These are phyloP conservation scores for Fusarium liriodendri DNA, from an alignment of 2,329 filamentous ascomycete genomes.

Conservation along the genomic window DNA sequence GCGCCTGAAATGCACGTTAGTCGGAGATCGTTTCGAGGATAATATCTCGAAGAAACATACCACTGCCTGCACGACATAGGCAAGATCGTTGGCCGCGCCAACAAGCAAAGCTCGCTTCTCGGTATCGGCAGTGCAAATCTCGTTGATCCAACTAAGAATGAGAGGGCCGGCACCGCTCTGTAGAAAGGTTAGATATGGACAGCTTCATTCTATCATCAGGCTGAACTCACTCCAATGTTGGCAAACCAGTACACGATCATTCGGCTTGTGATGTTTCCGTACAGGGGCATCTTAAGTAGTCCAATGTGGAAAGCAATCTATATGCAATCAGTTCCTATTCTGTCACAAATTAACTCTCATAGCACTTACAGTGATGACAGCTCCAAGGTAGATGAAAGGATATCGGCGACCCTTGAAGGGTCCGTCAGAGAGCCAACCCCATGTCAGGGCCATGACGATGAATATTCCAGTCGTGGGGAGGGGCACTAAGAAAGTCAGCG, in stretches of 20 bases:
- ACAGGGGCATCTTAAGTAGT: slow-evolving; percentile 31
- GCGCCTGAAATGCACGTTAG: background rate
- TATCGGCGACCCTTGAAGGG: slow-evolving; percentile 20
- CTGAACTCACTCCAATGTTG: slow-evolving; percentile 31
- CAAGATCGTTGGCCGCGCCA: slow-evolving; percentile 13
- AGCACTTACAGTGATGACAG: slow-evolving; percentile 20
- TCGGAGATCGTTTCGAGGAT: background rate
- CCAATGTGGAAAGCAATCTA: slow-evolving; percentile 27
- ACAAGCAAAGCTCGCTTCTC: slow-evolving; percentile 37
- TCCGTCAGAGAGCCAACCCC: slow-evolving; percentile 37
- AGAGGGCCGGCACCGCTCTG: slow-evolving; percentile 34
- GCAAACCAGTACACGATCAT: slow-evolving; percentile 37
- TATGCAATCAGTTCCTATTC: background rate
- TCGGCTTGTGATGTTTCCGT: slow-evolving; percentile 14
- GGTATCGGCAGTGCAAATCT: slow-evolving; percentile 34
- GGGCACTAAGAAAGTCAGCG: slow-evolving; percentile 8
- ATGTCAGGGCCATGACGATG: slow-evolving; percentile 26
- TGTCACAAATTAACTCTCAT: no score
- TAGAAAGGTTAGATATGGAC: background rate
- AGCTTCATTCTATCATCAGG: background rate
- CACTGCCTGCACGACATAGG: slow-evolving; percentile 35
- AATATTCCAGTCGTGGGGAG: slow-evolving; percentile 33
- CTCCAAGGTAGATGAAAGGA: slow-evolving; percentile 35
- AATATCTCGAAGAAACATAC: slow-evolving; percentile 16
- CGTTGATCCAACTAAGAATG: slow-evolving; percentile 39